Percentiles rank a stretch among this genome's conserved stretches.
These are phyloP conservation scores for Datisca glomerata DNA, from an alignment of 306 rosid species.

Conservation along the genomic window DNA sequence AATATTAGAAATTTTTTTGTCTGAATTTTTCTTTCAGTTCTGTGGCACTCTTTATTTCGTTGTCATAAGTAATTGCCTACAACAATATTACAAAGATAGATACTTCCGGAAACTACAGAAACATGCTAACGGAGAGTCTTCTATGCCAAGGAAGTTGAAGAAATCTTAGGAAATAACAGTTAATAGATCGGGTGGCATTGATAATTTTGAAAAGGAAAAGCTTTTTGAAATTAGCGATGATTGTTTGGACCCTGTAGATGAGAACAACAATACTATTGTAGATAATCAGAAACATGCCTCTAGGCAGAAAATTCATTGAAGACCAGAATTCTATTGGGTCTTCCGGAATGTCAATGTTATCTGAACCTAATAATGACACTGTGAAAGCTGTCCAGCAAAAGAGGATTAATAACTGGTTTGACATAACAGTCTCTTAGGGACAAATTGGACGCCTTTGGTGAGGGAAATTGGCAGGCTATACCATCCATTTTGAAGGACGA, in stretches of 20 bases:
- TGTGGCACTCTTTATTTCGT: neutral
- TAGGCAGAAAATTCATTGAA: conserved; percentile 1
- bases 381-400: conserved; percentile 11
- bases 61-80: conserved; percentile 5
- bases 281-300: conserved; percentile 1
- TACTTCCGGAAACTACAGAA: conserved; percentile 20
- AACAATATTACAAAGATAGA: conserved; percentile 29
- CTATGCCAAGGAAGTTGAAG: neutral
- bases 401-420: conserved; percentile 68
- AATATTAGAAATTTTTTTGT: neutral
- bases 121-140: conserved; percentile 7
- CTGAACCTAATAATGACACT: conserved; percentile 9
- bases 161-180: neutral
- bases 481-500: conserved; percentile 80
- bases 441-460: conserved; percentile 89
- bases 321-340: conserved; percentile 6
- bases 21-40: neutral
- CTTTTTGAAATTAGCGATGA: conserved; percentile 2
- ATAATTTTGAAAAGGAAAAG: neutral
- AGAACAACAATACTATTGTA: too few relatives aligned
- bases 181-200: neutral
- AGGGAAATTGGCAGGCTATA: conserved; percentile 66
- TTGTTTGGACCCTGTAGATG: too few relatives aligned
- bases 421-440: conserved; percentile 53
- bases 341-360: conserved; percentile 15